Evolutionary conservation across 768 basidiomycete genomes (phyloP).

Genomic region (Tremella mesenterica): DNA sequence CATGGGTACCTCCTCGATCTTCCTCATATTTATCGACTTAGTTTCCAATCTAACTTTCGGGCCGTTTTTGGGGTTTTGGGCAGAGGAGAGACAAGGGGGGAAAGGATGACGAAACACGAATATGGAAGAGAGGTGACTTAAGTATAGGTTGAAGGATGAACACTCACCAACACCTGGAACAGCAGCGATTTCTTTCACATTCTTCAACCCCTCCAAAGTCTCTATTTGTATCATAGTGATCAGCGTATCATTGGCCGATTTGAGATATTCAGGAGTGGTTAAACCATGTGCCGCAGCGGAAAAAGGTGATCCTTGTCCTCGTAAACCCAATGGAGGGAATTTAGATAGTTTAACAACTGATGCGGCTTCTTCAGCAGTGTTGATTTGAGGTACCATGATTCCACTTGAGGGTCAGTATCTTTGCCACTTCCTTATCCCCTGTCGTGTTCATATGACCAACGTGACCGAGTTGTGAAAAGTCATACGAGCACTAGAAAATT

Average conservation of each 20-base stretch:
- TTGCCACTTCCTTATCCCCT: neutral
- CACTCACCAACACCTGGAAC: conserved; percentile 49
- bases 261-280: conserved; percentile 24
- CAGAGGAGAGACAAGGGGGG: too few relatives aligned
- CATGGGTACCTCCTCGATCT: too few relatives aligned
- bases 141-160: too few relatives aligned
- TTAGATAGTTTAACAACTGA: conserved; percentile 15
- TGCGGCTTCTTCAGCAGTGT: conserved; percentile 17
- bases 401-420: conserved; percentile 1
- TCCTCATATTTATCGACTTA: too few relatives aligned
- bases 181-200: conserved; percentile 53
- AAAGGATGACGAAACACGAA: too few relatives aligned
- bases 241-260: conserved; percentile 52
- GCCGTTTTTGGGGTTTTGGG: too few relatives aligned
- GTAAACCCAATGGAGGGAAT: conserved; percentile 19
- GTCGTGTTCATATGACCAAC: too few relatives aligned
- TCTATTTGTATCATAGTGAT: conserved; percentile 61
- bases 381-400: conserved; percentile 16
- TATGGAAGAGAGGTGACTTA: too few relatives aligned
- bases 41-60: too few relatives aligned
- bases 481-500: too few relatives aligned
- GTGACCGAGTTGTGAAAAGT: too few relatives aligned
- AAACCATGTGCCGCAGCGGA: conserved; percentile 11
- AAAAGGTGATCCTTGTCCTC: conserved; percentile 21
- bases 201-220: conserved; percentile 53